Evolutionary conservation across 2,329 filamentous ascomycete species (phyloP).

Genomic region (Hypoxylon sp.): DNA sequence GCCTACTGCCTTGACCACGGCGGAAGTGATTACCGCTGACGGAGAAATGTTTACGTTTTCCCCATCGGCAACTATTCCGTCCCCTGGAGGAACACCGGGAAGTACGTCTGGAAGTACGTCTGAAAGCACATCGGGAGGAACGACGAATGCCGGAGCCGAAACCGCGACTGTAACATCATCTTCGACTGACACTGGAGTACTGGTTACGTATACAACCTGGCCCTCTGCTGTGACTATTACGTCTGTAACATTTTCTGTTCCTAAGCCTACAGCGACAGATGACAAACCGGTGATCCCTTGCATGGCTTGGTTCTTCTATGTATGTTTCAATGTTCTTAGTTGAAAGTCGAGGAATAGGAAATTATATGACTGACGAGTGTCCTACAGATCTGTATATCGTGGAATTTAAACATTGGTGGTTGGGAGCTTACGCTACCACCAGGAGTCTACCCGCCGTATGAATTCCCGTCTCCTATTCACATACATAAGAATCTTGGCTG

Average conservation of each 20-base stretch:
- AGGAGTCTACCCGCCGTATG: constrained; percentile 9
- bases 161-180: neutral
- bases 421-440: constrained; percentile 13
- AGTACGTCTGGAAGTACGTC: neutral
- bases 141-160: no score
- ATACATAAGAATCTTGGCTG: no score
- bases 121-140: neutral
- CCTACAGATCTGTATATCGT: constrained; percentile 8
- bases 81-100: neutral
- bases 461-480: neutral
- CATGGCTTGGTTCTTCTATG: constrained; percentile 11
- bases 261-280: neutral
- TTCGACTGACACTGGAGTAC: neutral
- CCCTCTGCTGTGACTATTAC: constrained; percentile 2
- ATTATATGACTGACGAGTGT: neutral
- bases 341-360: neutral
- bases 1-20: neutral
- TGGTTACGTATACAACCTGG: constrained; percentile 9
- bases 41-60: constrained; percentile 4
- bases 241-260: constrained; percentile 1
- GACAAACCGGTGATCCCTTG: constrained; percentile 7
- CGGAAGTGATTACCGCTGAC: neutral
- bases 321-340: constrained; percentile 6
- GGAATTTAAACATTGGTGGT: constrained; percentile 7
- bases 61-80: neutral